phyloP scores from a whole-genome alignment of 2,329 filamentous ascomycete species.

The Myriosclerotinia curreyana region DNA sequence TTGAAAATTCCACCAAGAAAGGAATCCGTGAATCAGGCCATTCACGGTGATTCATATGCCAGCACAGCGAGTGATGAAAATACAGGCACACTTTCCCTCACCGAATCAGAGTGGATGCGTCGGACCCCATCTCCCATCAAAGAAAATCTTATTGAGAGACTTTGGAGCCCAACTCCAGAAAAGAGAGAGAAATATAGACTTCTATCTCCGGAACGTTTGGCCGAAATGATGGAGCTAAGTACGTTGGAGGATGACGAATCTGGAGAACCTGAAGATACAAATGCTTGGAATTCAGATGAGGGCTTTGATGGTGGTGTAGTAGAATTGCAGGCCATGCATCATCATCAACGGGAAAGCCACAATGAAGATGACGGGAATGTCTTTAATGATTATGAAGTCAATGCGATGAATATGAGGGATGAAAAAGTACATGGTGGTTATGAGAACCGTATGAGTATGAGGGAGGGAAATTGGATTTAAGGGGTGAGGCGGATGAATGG shows the following conservation, averaged over 20 bases:
- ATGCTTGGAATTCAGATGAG: not conserved
- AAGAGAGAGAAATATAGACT: constrained; percentile 8
- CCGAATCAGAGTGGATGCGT: constrained; percentile 35
- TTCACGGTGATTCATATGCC: not conserved
- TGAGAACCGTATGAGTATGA: constrained; percentile 8
- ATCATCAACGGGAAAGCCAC: not conserved
- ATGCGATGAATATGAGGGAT: constrained; percentile 10
- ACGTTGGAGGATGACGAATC: not conserved
- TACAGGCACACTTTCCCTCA: constrained; percentile 27
- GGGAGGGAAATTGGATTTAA: constrained; percentile 27
- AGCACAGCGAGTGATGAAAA: constrained; percentile 19
- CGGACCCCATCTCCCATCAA: constrained; percentile 28
- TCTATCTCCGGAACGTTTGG: not conserved
- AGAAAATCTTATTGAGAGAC: constrained; percentile 5
- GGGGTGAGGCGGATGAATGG: not conserved
- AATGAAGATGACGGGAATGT: not conserved
- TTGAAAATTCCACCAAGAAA: constrained; percentile 1
- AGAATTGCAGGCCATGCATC: not conserved
- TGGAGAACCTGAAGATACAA: not conserved
- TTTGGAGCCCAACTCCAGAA: constrained; percentile 20
- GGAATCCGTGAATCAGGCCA: not conserved
- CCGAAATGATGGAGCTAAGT: constrained; percentile 12
- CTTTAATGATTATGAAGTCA: constrained; percentile 7
- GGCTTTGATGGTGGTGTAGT: not conserved
- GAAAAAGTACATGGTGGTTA: not conserved